Base-by-base conservation (phyloP, 176 grass and related monocot genomes). In the Oryza rufipogon region DNA sequence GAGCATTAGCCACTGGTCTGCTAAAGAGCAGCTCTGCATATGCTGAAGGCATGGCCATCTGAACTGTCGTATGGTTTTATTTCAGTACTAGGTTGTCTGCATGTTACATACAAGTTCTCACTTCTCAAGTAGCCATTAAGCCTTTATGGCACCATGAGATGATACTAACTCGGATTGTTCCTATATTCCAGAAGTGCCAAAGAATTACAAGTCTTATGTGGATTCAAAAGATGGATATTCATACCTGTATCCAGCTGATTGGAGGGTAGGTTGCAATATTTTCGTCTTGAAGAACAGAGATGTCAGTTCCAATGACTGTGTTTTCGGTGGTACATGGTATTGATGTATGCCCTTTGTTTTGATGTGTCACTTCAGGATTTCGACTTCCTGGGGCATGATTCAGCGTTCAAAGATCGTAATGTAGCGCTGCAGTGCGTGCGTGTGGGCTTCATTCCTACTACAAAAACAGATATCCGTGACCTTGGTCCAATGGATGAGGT, bases 401-500 rank as follows among this genome's bases (percentile, higher is more conserved):
- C 96, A 30, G 93, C 96, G 54, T 95, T 98, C 80, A 98, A 95
- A 83, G 96, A 98, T 74, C 76, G 81, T 15, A 91, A 90, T 73
- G 56, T 90, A 19, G 89, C 93, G 12, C 85, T 98, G 58, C 96
- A 98, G 16, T 85, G 78, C 85, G 96, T 98, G 15, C 92, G 93
- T 23, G 91, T 98, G 56, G 87, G 83, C 16, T 98, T 98, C 63
- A 79, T 92, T 68, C 96, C 96, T 22, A 98, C 96, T 2, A 86
- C 76, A 7, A 98, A 95, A 88, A 98, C 85, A 11, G 96, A 95
- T 75, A 63, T 93, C 6, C 96, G 80, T 60, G 96, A 98, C 66
- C 81, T 98, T n/a, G 93, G 96, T 81, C 85, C 89, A 12, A 98
- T 95, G 96, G 93, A 95, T 42, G 96, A 98, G 91, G 96, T 90